These are phyloP conservation scores for Anaeromyces robustus DNA, from an alignment of 192 early-diverging fungal species.

Conservation along the genomic window DNA sequence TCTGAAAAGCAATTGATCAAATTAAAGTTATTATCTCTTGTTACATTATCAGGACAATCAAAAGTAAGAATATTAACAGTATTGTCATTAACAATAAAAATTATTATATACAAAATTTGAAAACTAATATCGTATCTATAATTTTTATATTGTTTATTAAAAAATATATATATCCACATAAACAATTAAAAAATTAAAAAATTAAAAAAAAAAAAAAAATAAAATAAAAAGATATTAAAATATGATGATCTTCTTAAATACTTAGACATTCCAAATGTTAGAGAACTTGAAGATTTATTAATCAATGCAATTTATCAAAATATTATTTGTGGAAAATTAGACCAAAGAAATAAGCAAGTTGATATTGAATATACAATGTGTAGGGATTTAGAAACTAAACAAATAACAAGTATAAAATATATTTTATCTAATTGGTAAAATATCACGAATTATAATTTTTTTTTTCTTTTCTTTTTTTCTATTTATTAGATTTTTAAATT, in stretches of 20 bases:
- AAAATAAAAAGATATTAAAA: slow-evolving; percentile 36
- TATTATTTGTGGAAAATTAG: slow-evolving; percentile 62
- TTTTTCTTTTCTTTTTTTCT: not conserved
- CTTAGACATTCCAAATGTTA: slow-evolving; percentile 57
- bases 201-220: no score
- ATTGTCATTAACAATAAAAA: no score
- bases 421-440: no score
- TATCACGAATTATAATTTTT: not conserved
- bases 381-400: slow-evolving; percentile 52
- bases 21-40: slow-evolving; percentile 61
- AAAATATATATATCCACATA: no score
- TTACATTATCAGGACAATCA: slow-evolving; percentile 45
- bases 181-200: no score
- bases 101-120: no score
- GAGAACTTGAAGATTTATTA: slow-evolving; percentile 74
- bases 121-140: no score
- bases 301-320: slow-evolving; percentile 74
- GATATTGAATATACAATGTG: slow-evolving; percentile 73
- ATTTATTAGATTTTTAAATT: not conserved
- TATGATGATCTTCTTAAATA: slow-evolving; percentile 46
- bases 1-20: slow-evolving; percentile 32
- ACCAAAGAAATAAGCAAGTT: slow-evolving; percentile 57
- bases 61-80: no score
- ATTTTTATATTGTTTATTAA: no score
- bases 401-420: slow-evolving; percentile 9